A percentile compares a stretch with the other conserved stretches of the same genome.
Evolutionary conservation across 2,329 filamentous ascomycete species (phyloP).

Genomic region (Teratosphaeria zuluensis): DNA sequence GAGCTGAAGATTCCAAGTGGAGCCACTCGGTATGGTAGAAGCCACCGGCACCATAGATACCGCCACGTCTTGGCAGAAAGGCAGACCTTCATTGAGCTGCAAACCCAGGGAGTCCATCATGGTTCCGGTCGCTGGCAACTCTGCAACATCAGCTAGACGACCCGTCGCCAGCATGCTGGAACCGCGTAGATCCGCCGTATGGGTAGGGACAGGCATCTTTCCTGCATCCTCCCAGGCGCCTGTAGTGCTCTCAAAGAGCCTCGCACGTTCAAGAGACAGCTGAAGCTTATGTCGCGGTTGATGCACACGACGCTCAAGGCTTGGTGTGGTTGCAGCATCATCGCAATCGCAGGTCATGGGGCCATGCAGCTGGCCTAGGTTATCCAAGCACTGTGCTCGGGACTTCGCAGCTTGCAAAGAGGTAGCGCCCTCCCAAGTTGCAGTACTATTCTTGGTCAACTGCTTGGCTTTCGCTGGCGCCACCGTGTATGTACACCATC

Average conservation of each 20-base stretch:
- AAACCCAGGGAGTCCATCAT: constrained; percentile 23
- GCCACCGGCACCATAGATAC: constrained; percentile 10
- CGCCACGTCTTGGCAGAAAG: constrained; percentile 16
- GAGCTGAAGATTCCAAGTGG: background rate
- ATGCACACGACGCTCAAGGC: constrained; percentile 3
- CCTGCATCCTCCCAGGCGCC: constrained; percentile 21
- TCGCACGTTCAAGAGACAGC: constrained; percentile 17
- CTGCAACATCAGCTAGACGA: background rate
- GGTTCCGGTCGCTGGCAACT: constrained; percentile 14
- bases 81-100: constrained; percentile 11
- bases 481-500: constrained; percentile 19
- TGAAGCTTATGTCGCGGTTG: constrained; percentile 19
- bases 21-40: background rate
- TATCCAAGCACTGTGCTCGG: background rate
- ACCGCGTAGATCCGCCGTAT: constrained; percentile 2
- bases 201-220: constrained; percentile 16
- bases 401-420: background rate
- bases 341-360: background rate
- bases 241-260: constrained; percentile 20
- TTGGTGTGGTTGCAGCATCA: background rate
- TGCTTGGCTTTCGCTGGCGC: background rate
- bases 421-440: background rate
- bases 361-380: background rate
- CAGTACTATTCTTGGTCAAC: background rate
- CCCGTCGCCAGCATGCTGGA: background rate